Conservation (phyloP, 257 asterid species). For the Solanum chaucha region DNA sequence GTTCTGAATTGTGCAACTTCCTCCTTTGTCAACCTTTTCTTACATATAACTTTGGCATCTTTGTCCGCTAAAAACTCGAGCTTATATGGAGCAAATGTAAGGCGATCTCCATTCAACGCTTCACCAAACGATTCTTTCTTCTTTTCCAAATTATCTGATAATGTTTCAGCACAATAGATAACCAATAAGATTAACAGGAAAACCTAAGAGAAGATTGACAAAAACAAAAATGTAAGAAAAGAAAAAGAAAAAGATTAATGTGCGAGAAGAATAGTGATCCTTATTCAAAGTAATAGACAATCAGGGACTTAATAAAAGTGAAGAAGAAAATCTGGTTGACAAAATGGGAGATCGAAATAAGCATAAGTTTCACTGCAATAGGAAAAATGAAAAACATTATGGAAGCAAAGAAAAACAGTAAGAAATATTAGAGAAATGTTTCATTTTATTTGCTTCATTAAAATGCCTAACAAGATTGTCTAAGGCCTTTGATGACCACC, state of each 20-base stretch:
- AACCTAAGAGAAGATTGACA: not conserved
- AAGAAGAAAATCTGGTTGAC: conserved; percentile 17
- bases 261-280: not conserved
- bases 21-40: conserved; percentile 8
- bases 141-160: conserved; percentile 1
- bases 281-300: not conserved
- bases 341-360: conserved; percentile 14
- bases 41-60: not conserved
- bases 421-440: not conserved
- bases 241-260: not conserved
- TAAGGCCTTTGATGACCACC: not conserved
- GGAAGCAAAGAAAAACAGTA: not conserved
- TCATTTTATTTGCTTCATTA: not conserved
- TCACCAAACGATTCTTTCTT: conserved; percentile 9
- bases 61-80: conserved; percentile 7
- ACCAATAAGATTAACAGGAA: not conserved
- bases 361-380: conserved; percentile 12
- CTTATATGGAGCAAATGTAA: conserved; percentile 7
- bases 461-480: not conserved
- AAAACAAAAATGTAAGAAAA: not conserved
- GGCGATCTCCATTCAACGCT: conserved; percentile 8
- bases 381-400: not conserved
- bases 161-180: not conserved
- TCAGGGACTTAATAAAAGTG: not conserved
- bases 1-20: conserved; percentile 9